phyloP scores from a whole-genome alignment of 805 yeast genomes.

The Candida tammaniensis region DNA sequence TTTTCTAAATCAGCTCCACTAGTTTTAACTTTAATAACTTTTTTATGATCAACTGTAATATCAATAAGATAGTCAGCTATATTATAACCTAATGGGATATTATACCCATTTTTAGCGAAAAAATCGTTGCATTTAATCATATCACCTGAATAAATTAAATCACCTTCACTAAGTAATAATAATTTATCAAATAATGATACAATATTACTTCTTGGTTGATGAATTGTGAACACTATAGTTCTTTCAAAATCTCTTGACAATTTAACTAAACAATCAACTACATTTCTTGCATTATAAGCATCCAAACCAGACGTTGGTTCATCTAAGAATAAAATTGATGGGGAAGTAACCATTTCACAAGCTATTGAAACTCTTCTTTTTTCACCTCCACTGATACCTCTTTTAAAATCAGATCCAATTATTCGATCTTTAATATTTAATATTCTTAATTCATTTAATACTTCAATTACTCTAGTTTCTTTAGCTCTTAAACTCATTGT shows the following conservation, averaged over 20 bases:
- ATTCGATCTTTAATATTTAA: constrained; percentile 77
- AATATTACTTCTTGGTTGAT: constrained; percentile 95
- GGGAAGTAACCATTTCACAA: constrained; percentile 72
- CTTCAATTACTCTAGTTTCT: constrained; percentile 76
- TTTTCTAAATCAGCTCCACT: constrained; percentile 13
- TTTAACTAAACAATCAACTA: constrained; percentile 77
- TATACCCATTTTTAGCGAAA: constrained; percentile 70
- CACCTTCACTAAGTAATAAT: constrained; percentile 78
- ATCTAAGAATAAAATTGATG: constrained; percentile 70
- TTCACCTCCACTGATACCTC: constrained; percentile 76
- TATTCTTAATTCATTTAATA: constrained; percentile 81
- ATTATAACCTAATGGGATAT: constrained; percentile 86
- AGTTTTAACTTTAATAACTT: constrained; percentile 24
- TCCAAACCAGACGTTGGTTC: constrained; percentile 96
- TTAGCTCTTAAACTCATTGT: constrained; percentile 73
- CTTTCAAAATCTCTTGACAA: constrained; percentile 79
- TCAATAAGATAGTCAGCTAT: constrained; percentile 93
- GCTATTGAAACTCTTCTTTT: constrained; percentile 83
- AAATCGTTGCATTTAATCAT: constrained; percentile 71
- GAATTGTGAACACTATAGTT: constrained; percentile 90
- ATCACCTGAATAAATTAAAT: constrained; percentile 84
- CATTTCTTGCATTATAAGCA: constrained; percentile 89
- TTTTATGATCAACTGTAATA: constrained; percentile 67
- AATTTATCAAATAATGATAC: constrained; percentile 87
- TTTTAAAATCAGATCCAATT: constrained; percentile 82